A percentile compares a stretch with the other conserved stretches of the same genome.
Evolutionary conservation across 495 filamentous ascomycete genomes (phyloP).

Genomic region (Antarctomyces pellizariae): DNA sequence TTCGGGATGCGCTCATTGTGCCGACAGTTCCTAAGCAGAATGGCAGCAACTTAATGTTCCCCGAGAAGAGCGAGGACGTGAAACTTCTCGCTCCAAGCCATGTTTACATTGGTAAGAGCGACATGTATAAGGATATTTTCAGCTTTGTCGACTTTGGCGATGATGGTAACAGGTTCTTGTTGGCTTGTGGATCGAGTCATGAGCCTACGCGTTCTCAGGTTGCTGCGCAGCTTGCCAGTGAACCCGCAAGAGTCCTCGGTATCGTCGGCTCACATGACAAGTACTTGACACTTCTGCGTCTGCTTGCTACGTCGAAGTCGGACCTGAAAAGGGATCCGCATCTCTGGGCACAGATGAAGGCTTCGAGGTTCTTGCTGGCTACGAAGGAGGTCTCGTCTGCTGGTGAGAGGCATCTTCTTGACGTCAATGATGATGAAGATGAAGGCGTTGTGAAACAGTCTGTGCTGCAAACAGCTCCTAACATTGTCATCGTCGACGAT

Average conservation of each 20-base stretch:
- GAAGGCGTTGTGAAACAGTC: conserved; percentile 53
- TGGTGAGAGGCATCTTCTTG: conserved; percentile 20
- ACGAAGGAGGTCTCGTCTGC: conserved; percentile 39
- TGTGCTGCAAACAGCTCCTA: conserved; percentile 38
- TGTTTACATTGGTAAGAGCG: conserved; percentile 55
- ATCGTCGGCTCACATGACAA: conserved; percentile 58
- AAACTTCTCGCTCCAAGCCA: conserved; percentile 35
- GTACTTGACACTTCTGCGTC: conserved; percentile 60
- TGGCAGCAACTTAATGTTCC: conserved; percentile 9
- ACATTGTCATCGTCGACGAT: conserved; percentile 70
- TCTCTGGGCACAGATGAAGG: conserved; percentile 51
- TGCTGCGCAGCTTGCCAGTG: conserved; percentile 48
- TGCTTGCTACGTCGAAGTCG: conserved; percentile 42
- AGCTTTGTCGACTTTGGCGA: conserved; percentile 87
- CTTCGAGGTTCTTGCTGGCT: conserved; percentile 55
- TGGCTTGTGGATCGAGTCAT: conserved; percentile 66
- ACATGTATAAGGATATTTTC: conserved; percentile 68
- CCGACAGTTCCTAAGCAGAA: conserved; percentile 28
- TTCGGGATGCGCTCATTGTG: conserved; percentile 42
- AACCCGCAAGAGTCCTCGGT: conserved; percentile 58
- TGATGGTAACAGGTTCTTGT: conserved; percentile 69
- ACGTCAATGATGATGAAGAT: conserved; percentile 37
- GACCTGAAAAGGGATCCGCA: conserved; percentile 54
- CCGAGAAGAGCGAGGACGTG: conserved; percentile 10
- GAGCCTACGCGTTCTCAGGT: conserved; percentile 76